Base-by-base conservation (phyloP, 371 early-diverging fungal species). In the Aphelidium insulamus region DNA sequence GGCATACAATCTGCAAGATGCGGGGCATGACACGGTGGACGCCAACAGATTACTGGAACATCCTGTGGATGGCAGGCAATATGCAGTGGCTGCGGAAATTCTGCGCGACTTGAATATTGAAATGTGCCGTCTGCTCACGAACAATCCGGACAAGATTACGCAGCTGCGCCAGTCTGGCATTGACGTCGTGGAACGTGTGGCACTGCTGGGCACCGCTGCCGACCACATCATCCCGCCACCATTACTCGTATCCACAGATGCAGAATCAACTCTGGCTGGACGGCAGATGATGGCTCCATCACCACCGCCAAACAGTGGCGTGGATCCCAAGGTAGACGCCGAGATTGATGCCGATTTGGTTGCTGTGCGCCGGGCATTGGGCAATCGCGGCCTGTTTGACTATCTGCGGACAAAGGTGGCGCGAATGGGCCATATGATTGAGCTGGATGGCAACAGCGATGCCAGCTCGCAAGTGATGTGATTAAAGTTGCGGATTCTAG, bases 1-100 rank as follows among this genome's bases (percentile, higher is more conserved):
- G 45, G 95, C 95, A 5, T 94, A 94, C 47, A 94, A 94, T 46
- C 56, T 94, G 26, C 86, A 86, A 44, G 95, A 94, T 49, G 54
- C 77, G 30, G 95, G 95, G 14, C 77, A 84, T 44, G 91, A 94
- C 45, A 94, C 95, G 0, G 77, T 86, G 14, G 70, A 74, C 33
- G 91, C 95, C 27, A 94, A 94, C 46, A 43, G 87, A 2, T 40
- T 80, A 29, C 57, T 94, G 21, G 71, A 77, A 37, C 85, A 85
- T 38, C 86, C 84, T 1, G 69, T 85, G 1, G 95, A 94, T 49
- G 81, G 71, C 11, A 75, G 95, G 12, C 72, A 72, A 0, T 94
- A 94, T 45, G 76, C 78, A 11, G 62, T 88, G n/a, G 95, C 91
- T 3, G 64, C 73, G 17, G 74, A 77, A 7, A 94, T 94, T 29